Conservation (phyloP, 306 rosid genomes). For the Castanea crenata region DNA sequence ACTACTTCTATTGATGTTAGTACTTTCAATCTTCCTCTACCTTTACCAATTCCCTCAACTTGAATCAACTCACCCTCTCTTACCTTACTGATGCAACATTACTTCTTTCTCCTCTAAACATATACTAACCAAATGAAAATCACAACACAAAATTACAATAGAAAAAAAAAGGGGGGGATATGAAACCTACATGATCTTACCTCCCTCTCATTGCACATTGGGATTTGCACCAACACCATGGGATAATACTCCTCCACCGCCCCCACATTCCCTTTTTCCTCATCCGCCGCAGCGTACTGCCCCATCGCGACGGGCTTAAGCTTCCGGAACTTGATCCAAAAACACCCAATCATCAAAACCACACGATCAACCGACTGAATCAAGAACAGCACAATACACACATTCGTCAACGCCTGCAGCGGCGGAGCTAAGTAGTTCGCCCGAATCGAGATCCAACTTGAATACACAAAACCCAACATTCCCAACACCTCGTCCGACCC, state of each 20-base stretch:
- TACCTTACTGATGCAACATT: too few species aligned
- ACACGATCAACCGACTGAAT: constrained; percentile 87
- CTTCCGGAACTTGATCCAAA: constrained; percentile 83
- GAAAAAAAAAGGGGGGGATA: constrained; percentile 29
- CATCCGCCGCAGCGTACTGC: constrained; percentile 40
- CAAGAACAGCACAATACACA: constrained; percentile 75
- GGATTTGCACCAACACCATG: constrained; percentile 90
- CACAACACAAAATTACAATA: not conserved
- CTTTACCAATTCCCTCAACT: too few species aligned
- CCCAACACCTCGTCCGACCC: constrained; percentile 66
- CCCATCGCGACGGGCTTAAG: constrained; percentile 62
- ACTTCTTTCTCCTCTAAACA: too few species aligned
- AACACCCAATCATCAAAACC: constrained; percentile 77
- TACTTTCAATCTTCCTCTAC: too few species aligned
- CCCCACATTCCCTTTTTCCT: constrained; percentile 29
- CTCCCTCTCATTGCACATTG: constrained; percentile 99
- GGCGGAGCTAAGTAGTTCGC: constrained; percentile 82
- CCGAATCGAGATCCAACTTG: constrained; percentile 68
- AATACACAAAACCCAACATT: constrained; percentile 51
- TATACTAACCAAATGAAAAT: not conserved
- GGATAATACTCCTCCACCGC: constrained; percentile 70
- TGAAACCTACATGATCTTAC: constrained; percentile 90
- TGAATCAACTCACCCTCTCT: too few species aligned
- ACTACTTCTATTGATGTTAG: too few species aligned
- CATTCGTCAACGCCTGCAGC: constrained; percentile 69